Base-by-base conservation (phyloP, 1,139 yeast species). In the Lodderomyces margitis region DNA sequence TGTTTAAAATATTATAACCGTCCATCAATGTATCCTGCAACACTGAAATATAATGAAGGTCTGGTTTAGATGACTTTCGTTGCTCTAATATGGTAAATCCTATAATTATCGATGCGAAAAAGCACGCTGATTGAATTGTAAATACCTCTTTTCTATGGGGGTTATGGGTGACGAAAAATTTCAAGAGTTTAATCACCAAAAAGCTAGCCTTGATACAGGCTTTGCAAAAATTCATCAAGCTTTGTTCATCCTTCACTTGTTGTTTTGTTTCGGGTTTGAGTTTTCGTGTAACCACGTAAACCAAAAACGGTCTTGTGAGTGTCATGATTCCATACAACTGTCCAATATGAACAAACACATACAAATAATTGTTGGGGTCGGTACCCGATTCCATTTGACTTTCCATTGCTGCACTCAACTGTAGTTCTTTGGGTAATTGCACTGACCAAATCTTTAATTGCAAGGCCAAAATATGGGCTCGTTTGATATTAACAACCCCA, bases 261-360 rank as follows among this genome's bases (percentile, higher is more conserved):
- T 42, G 46, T 38, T 44, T 42, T 11, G 46, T 44, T 30, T 40
- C 42, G 9, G 48, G 48, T 32, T 47, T 40, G 8, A 49, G 37
- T 28, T 44, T 48, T 11, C 49, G 28, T 3, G 43, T 43, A 7
- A 46, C 44, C 11, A 46, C 50, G 38, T 46, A 66, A 46, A 70
- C 64, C 52, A 71, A 68, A 44, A 74, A 71, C 9, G 80, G 79
- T 25, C 78, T 59, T 16, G 76, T 61, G 12, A 75, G 54, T 14
- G 74, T 52, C 45, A 72, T 61, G 14, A 74, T 65, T 2, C 74
- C 69, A 50, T 64, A 62, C 21, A 74, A 53, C 45, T 72, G 69
- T 5, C 63, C 58, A 20, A 70, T 54, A 50, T 73, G 75, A 3
- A 69, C 55, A 11, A 66, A 55, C 16, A 68, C 54, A 3, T 61